Evolutionary conservation across 73 alveolate genomes (phyloP), one percentile per base, ranked within the genome.

Genomic region (Paraurostyla sp.): DNA sequence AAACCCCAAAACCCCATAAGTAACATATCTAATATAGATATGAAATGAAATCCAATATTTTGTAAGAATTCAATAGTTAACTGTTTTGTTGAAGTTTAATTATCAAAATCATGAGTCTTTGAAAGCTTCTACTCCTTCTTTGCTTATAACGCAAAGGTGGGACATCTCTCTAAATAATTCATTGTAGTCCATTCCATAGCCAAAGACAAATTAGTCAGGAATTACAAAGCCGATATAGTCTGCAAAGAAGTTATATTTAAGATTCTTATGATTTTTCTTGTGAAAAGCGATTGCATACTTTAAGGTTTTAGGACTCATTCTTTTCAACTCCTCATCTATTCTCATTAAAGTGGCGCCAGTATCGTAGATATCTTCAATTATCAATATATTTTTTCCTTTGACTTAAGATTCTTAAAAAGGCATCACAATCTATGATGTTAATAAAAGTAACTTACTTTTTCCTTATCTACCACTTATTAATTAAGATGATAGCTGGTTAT

Each of bases 101-200:
- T n/a, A n/a, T n/a, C 75, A 57, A 22, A 20, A 3, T 69, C 84
- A 75, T 15, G n/a, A 48, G 18, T 51, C 62, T 52, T 80, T 88
- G 38, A 59, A 89, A 6, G 85, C 76, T 54, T 89, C 91, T 11
- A 89, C 82, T 16, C 92, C 95, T 40, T 65, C 75, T 27, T 90
- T 32, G 35, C 71, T 83, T 29, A 90, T 90, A 32, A 81, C 92
- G 50, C 95, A 83, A 0, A 85, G 51, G 59, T 91, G 96, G 2
- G 90, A 75, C 78, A 91, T 29, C 59, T 91, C 96, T 36, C 96
- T 51, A 75, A 73, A 91, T 16, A 30, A 38, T 41, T 91, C 90
- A 59, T 91, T 91, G 78, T 83, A 91, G 83, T 91, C 96, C 76
- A 91, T 83, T 23, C 96, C 96, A 59, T 91, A 91, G 20, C 96